Conservation (phyloP, 257 asterid genomes). For the Misopates orontium region DNA sequence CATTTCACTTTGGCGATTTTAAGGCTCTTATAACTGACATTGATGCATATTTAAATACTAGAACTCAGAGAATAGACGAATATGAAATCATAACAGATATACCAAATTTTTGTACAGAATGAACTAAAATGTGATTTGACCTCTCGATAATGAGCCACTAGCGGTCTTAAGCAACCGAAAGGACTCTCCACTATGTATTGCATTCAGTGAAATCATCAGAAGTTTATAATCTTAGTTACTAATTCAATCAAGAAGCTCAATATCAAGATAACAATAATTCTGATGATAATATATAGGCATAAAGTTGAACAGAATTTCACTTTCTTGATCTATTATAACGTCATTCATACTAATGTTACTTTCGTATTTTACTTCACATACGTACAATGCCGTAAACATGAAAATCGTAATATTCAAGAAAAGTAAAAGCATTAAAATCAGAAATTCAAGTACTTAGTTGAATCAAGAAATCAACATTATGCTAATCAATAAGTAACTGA, state of each 20-base stretch:
- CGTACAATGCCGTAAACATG: too few relatives aligned
- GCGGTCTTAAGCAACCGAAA: too few relatives aligned
- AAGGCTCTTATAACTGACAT: neutral
- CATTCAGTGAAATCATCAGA: neutral
- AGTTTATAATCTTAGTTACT: neutral
- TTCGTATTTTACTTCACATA: too few relatives aligned
- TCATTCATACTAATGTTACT: too few relatives aligned
- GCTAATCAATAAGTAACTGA: neutral
- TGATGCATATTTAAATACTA: neutral
- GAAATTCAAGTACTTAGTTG: neutral
- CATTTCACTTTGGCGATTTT: neutral
- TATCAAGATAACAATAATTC: too few relatives aligned
- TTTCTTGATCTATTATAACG: too few relatives aligned
- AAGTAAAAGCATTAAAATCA: too few relatives aligned
- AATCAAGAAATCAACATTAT: constrained; percentile 1
- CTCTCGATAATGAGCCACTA: neutral
- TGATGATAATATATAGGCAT: too few relatives aligned
- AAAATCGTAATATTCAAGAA: too few relatives aligned
- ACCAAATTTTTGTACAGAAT: neutral
- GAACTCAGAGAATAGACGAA: neutral
- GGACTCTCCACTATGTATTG: constrained; percentile 1
- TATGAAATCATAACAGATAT: neutral
- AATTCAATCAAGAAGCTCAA: too few relatives aligned
- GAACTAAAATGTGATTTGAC: neutral
- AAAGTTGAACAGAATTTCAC: too few relatives aligned